Conservation (phyloP, 768 basidiomycete species). For the Termitomyces sp. region DNA sequence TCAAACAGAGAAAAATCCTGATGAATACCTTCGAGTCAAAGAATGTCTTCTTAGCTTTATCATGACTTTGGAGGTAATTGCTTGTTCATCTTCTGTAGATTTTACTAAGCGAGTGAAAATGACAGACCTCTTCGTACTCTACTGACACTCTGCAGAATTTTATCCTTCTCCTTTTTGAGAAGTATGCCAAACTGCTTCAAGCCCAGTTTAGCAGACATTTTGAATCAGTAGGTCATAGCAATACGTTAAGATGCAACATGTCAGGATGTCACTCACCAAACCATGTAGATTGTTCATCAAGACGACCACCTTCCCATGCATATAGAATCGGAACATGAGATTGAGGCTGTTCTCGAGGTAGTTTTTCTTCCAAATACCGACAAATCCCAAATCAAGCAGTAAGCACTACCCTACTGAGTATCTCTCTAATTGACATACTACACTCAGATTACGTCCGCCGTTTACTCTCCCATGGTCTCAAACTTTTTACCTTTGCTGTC, state of each 20-base stretch:
- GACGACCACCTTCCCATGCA: slow-evolving; percentile 92
- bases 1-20: slow-evolving; percentile 68
- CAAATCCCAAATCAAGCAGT: slow-evolving; percentile 54
- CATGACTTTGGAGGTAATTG: slow-evolving; percentile 81
- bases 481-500: slow-evolving; percentile 92
- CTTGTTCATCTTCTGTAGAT: neutral
- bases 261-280: neutral
- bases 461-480: slow-evolving; percentile 89
- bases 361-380: slow-evolving; percentile 81
- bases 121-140: slow-evolving; percentile 80
- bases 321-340: slow-evolving; percentile 51
- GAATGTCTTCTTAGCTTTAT: slow-evolving; percentile 81
- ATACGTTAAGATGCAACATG: neutral
- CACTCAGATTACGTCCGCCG: slow-evolving; percentile 55
- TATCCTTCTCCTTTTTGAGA: slow-evolving; percentile 85
- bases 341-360: slow-evolving; percentile 66
- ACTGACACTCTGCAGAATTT: slow-evolving; percentile 78
- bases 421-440: neutral
- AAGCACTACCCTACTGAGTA: slow-evolving; percentile 7
- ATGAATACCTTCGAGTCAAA: slow-evolving; percentile 77
- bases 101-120: neutral
- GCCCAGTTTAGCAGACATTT: slow-evolving; percentile 76
- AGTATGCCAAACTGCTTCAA: slow-evolving; percentile 79
- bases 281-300: slow-evolving; percentile 63
- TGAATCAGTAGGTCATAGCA: slow-evolving; percentile 50